phyloP scores from a whole-genome alignment of 1,139 yeast genomes.

The Lizanozyma gosingica region DNA sequence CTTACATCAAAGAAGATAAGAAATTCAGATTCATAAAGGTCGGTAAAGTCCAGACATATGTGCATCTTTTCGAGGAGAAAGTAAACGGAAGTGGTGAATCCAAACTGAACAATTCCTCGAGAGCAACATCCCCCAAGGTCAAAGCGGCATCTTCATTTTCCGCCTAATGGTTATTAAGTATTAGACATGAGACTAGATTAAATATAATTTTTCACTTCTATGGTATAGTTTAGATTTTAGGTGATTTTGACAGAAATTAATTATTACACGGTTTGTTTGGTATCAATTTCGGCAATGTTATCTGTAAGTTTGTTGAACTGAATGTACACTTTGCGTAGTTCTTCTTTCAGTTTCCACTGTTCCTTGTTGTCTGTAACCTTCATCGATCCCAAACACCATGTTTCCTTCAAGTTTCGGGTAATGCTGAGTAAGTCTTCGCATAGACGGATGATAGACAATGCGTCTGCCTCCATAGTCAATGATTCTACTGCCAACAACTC shows the following conservation, averaged over 20 bases:
- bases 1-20: constrained; percentile 33
- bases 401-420: constrained; percentile 42
- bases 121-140: not conserved
- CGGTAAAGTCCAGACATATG: constrained; percentile 42
- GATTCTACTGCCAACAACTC: constrained; percentile 48
- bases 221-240: too few species aligned
- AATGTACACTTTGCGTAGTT: constrained; percentile 20
- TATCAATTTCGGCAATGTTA: constrained; percentile 21
- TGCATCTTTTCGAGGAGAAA: constrained; percentile 35
- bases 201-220: too few species aligned
- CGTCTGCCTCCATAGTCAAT: constrained; percentile 45
- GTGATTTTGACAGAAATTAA: too few species aligned
- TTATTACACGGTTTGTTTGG: constrained; percentile 1
- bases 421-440: constrained; percentile 45
- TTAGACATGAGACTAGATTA: too few species aligned
- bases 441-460: constrained; percentile 40
- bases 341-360: constrained; percentile 13
- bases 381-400: constrained; percentile 50
- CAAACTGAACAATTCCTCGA: not conserved
- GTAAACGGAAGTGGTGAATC: constrained; percentile 3
- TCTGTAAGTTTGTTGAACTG: constrained; percentile 35
- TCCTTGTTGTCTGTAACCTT: constrained; percentile 19
- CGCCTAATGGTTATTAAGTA: too few species aligned
- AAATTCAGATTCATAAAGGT: constrained; percentile 40
- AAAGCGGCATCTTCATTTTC: too few species aligned